phyloP scores from a whole-genome alignment of 139 green algal genomes.

The Picochlorum sp. region DNA sequence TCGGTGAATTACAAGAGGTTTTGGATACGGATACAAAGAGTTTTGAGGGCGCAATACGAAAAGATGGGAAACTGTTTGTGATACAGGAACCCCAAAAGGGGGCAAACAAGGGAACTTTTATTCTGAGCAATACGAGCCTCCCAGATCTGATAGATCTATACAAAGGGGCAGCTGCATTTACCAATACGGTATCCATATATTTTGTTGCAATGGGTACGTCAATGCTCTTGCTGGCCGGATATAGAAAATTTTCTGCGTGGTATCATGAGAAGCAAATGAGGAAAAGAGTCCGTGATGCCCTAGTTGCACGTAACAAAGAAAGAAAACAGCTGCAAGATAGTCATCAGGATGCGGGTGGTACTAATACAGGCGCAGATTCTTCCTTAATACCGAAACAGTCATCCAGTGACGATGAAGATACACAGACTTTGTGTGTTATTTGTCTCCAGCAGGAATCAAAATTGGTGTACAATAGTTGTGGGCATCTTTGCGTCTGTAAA shows the following conservation, averaged over 20 bases:
- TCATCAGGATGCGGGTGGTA: background rate
- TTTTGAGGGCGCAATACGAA: constrained; percentile 11
- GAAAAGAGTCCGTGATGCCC: background rate
- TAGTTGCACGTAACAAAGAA: too few species aligned
- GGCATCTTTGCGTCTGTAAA: constrained; percentile 37
- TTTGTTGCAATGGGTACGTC: constrained; percentile 4
- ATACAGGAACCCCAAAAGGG: background rate
- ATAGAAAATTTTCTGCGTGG: background rate
- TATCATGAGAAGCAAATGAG: background rate
- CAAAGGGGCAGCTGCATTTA: background rate
- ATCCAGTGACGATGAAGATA: background rate
- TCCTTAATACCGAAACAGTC: too few species aligned
- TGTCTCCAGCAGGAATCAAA: constrained; percentile 17
- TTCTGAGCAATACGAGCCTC: background rate
- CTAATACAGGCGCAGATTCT: too few species aligned
- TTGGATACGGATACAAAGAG: background rate
- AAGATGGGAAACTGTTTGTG: background rate
- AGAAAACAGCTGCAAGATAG: background rate
- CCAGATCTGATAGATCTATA: constrained; percentile 10
- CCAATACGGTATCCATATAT: background rate
- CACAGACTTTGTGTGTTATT: constrained; percentile 19
- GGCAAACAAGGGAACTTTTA: background rate
- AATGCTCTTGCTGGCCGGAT: constrained; percentile 7
- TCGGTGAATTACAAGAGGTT: constrained; percentile 16
- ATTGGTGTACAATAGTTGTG: constrained; percentile 33